Percentiles rank a stretch among this genome's conserved stretches.
Evolutionary conservation across 805 yeast species (phyloP).

Genomic region (Kuraishia borneana): DNA sequence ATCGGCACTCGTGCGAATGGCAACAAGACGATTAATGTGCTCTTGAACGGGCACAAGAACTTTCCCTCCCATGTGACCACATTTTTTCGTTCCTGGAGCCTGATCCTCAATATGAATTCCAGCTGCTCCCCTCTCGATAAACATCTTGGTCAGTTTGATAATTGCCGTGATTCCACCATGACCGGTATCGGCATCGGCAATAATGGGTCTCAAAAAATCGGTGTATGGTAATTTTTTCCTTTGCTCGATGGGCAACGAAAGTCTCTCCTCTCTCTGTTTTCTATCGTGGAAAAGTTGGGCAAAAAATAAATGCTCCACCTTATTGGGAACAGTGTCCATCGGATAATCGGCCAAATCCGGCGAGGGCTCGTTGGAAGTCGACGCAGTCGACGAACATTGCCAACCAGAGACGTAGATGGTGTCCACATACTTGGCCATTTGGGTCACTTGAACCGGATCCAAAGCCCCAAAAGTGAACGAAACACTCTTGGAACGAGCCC

Average conservation of each 20-base stretch:
- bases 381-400: constrained; percentile 98
- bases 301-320: constrained; percentile 92
- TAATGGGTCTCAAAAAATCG: constrained; percentile 87
- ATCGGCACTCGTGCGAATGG: constrained; percentile 93
- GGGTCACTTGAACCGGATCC: constrained; percentile 91
- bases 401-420: constrained; percentile 93
- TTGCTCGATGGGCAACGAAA: constrained; percentile 46
- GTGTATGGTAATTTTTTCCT: constrained; percentile 62
- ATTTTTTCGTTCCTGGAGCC: constrained; percentile 97
- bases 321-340: constrained; percentile 96
- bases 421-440: constrained; percentile 94
- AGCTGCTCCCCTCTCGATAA: constrained; percentile 97
- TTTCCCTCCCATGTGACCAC: constrained; percentile 99
- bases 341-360: constrained; percentile 99
- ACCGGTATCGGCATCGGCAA: constrained; percentile 98
- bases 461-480: constrained; percentile 92
- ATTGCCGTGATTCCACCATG: constrained; percentile 98
- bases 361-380: constrained; percentile 94
- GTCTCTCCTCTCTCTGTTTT: constrained; percentile 84
- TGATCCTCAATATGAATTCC: constrained; percentile 98
- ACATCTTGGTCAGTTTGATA: constrained; percentile 88
- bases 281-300: constrained; percentile 97
- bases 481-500: constrained; percentile 58
- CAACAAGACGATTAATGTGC: constrained; percentile 88
- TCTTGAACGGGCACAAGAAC: constrained; percentile 96